Conservation (phyloP, 139 green algal species). For the Trebouxia sp. region DNA sequence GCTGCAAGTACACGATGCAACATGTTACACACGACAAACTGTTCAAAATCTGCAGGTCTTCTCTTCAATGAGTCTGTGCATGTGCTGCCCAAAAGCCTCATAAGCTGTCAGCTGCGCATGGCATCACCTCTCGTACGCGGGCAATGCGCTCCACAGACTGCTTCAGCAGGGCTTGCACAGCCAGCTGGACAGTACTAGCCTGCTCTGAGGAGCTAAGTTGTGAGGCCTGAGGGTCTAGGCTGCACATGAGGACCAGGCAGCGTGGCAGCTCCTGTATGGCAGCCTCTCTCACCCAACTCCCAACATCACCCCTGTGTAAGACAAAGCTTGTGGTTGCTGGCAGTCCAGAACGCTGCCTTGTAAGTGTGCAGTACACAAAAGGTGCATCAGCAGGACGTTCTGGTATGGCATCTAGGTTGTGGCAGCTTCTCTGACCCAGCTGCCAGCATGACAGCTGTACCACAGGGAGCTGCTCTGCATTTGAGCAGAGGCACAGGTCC, state of each 20-base stretch:
- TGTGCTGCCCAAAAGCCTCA: too few species aligned
- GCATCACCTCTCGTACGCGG: slow-evolving; percentile 55
- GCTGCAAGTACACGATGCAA: too few species aligned
- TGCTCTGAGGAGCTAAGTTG: not conserved
- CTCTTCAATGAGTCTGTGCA: too few species aligned
- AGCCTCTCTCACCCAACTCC: slow-evolving; percentile 90
- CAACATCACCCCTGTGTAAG: slow-evolving; percentile 84
- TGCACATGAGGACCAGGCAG: slow-evolving; percentile 44
- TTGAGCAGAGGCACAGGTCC: too few species aligned
- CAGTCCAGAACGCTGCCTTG: too few species aligned
- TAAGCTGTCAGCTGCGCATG: not conserved
- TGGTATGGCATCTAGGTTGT: slow-evolving; percentile 65
- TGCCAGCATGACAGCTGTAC: slow-evolving; percentile 90
- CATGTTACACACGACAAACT: too few species aligned
- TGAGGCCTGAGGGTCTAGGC: not conserved
- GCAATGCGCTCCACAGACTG: slow-evolving; percentile 88
- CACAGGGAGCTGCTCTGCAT: too few species aligned
- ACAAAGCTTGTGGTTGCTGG: too few species aligned
- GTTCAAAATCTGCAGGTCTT: too few species aligned
- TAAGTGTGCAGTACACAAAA: too few species aligned
- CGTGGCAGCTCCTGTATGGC: slow-evolving; percentile 65
- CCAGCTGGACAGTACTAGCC: not conserved
- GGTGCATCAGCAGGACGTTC: too few species aligned
- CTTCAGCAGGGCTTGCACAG: slow-evolving; percentile 57
- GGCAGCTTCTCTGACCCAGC: slow-evolving; percentile 88